Percentiles rank a stretch among this genome's conserved stretches.
Conservation (phyloP, 805 yeast genomes). For the Barnettozyma californica region DNA sequence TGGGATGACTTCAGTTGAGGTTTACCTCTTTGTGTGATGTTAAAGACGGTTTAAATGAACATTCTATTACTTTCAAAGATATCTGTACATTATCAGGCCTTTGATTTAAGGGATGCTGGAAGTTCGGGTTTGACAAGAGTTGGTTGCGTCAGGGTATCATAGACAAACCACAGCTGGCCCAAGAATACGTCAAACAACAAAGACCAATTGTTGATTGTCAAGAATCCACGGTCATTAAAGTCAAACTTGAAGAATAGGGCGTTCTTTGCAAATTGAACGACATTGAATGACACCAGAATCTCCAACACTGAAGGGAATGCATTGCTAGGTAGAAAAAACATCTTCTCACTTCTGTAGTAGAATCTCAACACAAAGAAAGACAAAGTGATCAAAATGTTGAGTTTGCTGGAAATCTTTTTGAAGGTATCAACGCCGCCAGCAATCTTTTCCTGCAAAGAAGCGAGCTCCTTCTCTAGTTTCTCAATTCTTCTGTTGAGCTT, state of each 20-base stretch:
- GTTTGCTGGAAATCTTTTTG: conserved; percentile 26
- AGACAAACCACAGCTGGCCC: neutral
- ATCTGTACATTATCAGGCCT: neutral
- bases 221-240: conserved; percentile 4
- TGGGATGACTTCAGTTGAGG: neutral
- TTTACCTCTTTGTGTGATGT: neutral
- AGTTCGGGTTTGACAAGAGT: neutral
- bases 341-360: conserved; percentile 46
- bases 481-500: conserved; percentile 70
- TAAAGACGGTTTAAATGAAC: neutral
- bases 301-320: conserved; percentile 51
- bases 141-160: conserved; percentile 1
- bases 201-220: conserved; percentile 7
- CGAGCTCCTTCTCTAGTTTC: conserved; percentile 87
- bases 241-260: conserved; percentile 3
- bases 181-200: conserved; percentile 2
- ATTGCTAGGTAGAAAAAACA: conserved; percentile 55
- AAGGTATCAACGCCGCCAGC: conserved; percentile 87
- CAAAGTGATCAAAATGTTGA: neutral
- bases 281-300: conserved; percentile 46
- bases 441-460: conserved; percentile 96
- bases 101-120: neutral
- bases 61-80: neutral
- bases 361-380: conserved; percentile 31
- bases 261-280: conserved; percentile 1